phyloP scores from a whole-genome alignment of 2,329 filamentous ascomycete genomes.

The Hirsutella rhossiliensis region DNA sequence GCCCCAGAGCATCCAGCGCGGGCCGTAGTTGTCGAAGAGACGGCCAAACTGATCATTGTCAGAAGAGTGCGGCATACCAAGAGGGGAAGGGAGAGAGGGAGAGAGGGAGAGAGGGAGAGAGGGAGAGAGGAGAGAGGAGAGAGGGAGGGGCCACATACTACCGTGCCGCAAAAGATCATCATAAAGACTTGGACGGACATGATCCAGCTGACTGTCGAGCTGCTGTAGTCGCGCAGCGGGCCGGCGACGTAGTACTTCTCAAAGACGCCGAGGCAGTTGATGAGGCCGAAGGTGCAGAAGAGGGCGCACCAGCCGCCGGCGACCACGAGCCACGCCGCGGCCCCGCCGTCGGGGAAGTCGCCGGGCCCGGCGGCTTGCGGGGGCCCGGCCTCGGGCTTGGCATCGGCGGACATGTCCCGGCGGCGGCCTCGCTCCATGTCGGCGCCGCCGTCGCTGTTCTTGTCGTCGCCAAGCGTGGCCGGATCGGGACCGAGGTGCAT shows the following conservation, averaged over 20 bases:
- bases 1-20: conserved; percentile 39
- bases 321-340: conserved; percentile 45
- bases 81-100: conserved; percentile 12
- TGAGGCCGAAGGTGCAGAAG: conserved; percentile 31
- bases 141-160: conserved; percentile 23
- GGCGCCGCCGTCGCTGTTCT: conserved; percentile 1
- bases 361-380: conserved; percentile 12
- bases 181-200: conserved; percentile 38
- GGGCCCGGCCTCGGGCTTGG: not conserved
- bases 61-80: too few species aligned
- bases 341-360: conserved; percentile 49
- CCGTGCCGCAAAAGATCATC: conserved; percentile 35
- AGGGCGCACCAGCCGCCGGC: conserved; percentile 30
- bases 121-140: conserved; percentile 12
- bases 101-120: conserved; percentile 8
- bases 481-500: not conserved
- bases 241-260: conserved; percentile 43
- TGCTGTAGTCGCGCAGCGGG: conserved; percentile 32
- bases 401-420: not conserved
- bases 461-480: not conserved
- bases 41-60: conserved; percentile 49
- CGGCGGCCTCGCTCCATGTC: not conserved
- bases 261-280: conserved; percentile 41
- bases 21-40: conserved; percentile 53
- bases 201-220: conserved; percentile 48